Base-by-base conservation (phyloP, 2,329 filamentous ascomycete genomes). In the Thelonectria discophora region DNA sequence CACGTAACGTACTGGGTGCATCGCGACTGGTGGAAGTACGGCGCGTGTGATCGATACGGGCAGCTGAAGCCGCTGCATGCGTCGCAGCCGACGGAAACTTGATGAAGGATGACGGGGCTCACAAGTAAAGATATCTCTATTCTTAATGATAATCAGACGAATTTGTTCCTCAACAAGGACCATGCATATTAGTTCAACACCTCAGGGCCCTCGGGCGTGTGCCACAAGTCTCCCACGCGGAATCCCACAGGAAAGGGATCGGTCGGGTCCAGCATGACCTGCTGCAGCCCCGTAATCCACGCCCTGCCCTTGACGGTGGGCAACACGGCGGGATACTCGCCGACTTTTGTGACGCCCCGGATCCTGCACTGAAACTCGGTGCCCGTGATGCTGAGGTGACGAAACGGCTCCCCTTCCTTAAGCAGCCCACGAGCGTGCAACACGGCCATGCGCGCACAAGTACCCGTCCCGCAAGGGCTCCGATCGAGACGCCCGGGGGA, bases 381-480 rank as follows among this genome's bases (percentile, higher is more conserved):
- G 1, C 76, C 79, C 27, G 79, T 79, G 39, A 82, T 77, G 56
- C 80, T 81, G 8, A 68, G 69, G 63, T 81, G 77, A 3, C 65
- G 69, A 55, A 82, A 78, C 0, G 55, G 66, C 51, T 82, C 75
- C 0, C 72, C 76, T 1, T 75, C 74, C 1, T 71, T 59, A 3
- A 82, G 64, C 45, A 76, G 64, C 1, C 79, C 79, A 17, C 76
- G 72, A 1, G 77, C 78, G 66, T 82, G 77, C 20, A 83, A 57
- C 1, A 81, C 73, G 0, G 80, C 80, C 63, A 82, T 70, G 12
- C 80, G 71, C 2, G 80, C 79, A 60, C 73, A 79, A 0, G 77
- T 81, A 2, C 80, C 80, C 1, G 78, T 82, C 8, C 81, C 81
- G 51, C 80, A 81, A 1, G 80, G 80, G 59, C 80, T 81, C 17